phyloP scores from a whole-genome alignment of 1,139 yeast species.

The Waltiozyma sp. region DNA sequence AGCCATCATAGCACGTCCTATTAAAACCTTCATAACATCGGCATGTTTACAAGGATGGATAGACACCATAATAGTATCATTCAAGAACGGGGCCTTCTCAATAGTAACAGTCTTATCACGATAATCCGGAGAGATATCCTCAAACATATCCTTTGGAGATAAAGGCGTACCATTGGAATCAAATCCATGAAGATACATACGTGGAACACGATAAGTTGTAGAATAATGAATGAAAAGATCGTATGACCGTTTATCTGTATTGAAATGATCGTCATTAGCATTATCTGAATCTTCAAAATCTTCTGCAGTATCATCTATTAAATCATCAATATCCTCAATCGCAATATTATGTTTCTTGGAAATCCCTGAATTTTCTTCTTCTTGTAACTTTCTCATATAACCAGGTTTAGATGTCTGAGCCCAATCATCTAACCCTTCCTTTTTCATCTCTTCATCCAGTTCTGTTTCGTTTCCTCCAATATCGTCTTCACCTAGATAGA shows the following conservation, averaged over 20 bases:
- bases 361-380: constrained; percentile 7
- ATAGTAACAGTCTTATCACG: constrained; percentile 94
- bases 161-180: constrained; percentile 76
- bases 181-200: constrained; percentile 85
- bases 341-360: constrained; percentile 11
- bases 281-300: constrained; percentile 23
- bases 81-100: constrained; percentile 79
- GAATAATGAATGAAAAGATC: constrained; percentile 87
- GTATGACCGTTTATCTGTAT: constrained; percentile 49
- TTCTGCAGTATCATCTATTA: constrained; percentile 27
- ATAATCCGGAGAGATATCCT: constrained; percentile 85
- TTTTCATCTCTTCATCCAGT: constrained; percentile 21
- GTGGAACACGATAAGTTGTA: constrained; percentile 92
- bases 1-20: constrained; percentile 52
- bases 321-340: constrained; percentile 24
- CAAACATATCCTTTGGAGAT: constrained; percentile 84
- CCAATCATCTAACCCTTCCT: constrained; percentile 51
- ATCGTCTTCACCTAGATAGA: constrained; percentile 34
- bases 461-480: no score
- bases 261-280: constrained; percentile 26
- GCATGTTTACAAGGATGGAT: constrained; percentile 97
- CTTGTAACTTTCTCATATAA: constrained; percentile 2
- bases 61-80: constrained; percentile 71
- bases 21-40: constrained; percentile 80
- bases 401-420: constrained; percentile 14